Conservation (phyloP, 495 filamentous ascomycete species). For the Neurospora sublineolata region DNA sequence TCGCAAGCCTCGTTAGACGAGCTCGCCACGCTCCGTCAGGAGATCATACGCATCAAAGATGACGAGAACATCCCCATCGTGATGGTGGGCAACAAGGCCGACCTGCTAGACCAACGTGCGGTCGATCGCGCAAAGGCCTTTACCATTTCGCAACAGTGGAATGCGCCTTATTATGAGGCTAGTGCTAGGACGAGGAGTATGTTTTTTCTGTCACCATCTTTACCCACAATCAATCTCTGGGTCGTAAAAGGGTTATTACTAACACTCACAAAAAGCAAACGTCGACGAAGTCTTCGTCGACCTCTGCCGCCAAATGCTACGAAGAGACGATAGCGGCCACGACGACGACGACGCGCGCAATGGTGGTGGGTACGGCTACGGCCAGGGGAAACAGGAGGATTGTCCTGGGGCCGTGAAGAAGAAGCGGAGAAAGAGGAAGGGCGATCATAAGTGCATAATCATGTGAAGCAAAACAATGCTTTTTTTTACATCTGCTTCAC, state of each 20-base stretch:
- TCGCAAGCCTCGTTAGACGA: conserved; percentile 76
- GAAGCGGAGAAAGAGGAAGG: conserved; percentile 14
- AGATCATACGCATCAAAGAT: conserved; percentile 95
- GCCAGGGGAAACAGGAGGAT: conserved; percentile 16
- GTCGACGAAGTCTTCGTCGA: conserved; percentile 94
- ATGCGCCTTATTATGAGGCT: conserved; percentile 90
- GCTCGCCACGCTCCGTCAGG: conserved; percentile 78
- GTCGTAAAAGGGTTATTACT: background rate
- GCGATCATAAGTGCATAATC: conserved; percentile 14
- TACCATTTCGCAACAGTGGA: conserved; percentile 78
- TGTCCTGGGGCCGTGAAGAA: conserved; percentile 4
- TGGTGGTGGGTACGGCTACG: conserved; percentile 18
- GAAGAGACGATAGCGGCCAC: conserved; percentile 44
- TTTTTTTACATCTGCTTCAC: background rate
- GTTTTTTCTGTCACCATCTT: conserved; percentile 7
- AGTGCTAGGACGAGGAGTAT: conserved; percentile 61
- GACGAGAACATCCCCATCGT: conserved; percentile 86
- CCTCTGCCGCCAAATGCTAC: conserved; percentile 84
- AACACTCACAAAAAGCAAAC: conserved; percentile 44
- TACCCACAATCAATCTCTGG: too few species aligned
- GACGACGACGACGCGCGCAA: conserved; percentile 22
- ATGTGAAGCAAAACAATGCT: conserved; percentile 6
- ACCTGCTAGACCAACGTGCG: conserved; percentile 81
- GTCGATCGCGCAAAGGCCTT: conserved; percentile 79
- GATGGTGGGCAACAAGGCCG: conserved; percentile 94